A percentile compares a stretch with the other conserved stretches of the same genome.
Conservation (phyloP, 371 early-diverging fungal species). For the Umbelopsis sp. region DNA sequence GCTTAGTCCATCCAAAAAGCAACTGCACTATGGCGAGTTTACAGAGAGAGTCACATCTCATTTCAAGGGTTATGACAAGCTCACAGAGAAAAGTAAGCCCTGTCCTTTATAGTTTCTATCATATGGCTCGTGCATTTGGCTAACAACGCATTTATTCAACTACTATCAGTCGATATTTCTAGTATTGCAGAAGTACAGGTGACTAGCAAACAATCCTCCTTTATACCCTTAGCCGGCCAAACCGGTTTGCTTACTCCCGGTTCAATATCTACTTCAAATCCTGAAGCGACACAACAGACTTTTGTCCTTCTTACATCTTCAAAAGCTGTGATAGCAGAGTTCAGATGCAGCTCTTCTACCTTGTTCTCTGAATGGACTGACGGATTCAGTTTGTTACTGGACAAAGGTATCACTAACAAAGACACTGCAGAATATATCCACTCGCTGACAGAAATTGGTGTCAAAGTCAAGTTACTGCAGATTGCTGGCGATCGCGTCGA, state of each 20-base stretch:
- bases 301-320: conserved; percentile 57
- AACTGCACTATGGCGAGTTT: conserved; percentile 74
- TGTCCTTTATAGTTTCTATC: background rate
- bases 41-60: conserved; percentile 44
- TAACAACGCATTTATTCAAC: conserved; percentile 19
- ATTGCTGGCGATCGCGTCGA: conserved; percentile 70
- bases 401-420: conserved; percentile 65
- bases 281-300: conserved; percentile 19
- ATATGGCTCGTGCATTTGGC: background rate
- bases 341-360: conserved; percentile 52
- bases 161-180: conserved; percentile 27
- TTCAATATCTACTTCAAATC: background rate
- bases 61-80: conserved; percentile 32
- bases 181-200: conserved; percentile 26
- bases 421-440: conserved; percentile 68
- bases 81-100: conserved; percentile 26
- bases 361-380: conserved; percentile 82
- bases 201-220: conserved; percentile 4
- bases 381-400: conserved; percentile 75
- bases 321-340: conserved; percentile 56
- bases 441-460: conserved; percentile 70
- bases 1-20: conserved; percentile 62
- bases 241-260: conserved; percentile 18
- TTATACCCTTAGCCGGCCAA: conserved; percentile 1
- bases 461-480: conserved; percentile 69